A percentile compares a stretch with the other conserved stretches of the same genome.
These are phyloP conservation scores for Podochytrium sp. DNA, from an alignment of 192 early-diverging fungal genomes.

Conservation along the genomic window DNA sequence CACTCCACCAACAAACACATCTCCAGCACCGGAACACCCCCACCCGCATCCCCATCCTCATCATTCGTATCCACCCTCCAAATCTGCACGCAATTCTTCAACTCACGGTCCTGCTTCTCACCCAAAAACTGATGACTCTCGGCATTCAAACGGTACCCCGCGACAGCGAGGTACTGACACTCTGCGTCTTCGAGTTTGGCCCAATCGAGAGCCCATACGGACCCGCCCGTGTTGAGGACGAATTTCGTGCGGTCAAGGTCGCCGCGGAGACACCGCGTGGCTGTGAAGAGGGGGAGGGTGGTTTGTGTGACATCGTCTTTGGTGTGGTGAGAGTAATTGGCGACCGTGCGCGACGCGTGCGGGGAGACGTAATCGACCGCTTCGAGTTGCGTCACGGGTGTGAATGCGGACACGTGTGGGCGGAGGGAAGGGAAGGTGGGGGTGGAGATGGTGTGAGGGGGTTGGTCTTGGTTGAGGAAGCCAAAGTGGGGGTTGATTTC, in stretches of 20 bases:
- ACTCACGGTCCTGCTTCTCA: constrained; percentile 24
- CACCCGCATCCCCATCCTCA: too few species aligned
- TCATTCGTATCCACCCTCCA: constrained; percentile 38
- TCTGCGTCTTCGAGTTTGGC: constrained; percentile 14
- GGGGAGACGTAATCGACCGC: neutral
- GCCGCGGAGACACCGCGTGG: neutral
- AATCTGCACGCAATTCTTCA: constrained; percentile 48
- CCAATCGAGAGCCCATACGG: constrained; percentile 53
- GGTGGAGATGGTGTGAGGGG: neutral
- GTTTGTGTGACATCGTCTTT: neutral
- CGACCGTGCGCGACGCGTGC: neutral
- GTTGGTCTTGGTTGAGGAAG: neutral
- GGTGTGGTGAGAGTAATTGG: neutral
- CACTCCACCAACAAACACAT: constrained; percentile 38
- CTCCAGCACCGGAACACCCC: constrained; percentile 28
- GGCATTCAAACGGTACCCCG: constrained; percentile 39
- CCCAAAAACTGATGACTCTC: constrained; percentile 39
- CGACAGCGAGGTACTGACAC: constrained; percentile 44
- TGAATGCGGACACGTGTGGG: neutral
- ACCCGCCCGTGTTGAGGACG: constrained; percentile 45
- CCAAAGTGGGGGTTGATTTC: neutral
- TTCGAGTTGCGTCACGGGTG: too few species aligned
- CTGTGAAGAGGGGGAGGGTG: neutral
- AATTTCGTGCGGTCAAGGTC: constrained; percentile 17
- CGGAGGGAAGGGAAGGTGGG: neutral